These are phyloP conservation scores for Pugionium dolabratum DNA, from an alignment of 345 rosid genomes.

Conservation along the genomic window DNA sequence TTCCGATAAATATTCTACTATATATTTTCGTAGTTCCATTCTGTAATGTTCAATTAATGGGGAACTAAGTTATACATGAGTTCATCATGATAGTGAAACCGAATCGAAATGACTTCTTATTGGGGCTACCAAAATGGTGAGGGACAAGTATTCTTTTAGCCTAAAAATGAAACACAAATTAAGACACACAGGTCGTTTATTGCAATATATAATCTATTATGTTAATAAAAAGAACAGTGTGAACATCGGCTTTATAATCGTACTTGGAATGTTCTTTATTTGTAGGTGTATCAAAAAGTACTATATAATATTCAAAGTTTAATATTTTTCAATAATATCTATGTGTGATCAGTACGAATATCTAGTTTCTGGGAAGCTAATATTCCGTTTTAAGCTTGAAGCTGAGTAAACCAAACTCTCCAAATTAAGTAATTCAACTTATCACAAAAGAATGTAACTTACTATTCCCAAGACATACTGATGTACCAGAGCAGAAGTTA, in stretches of 20 bases:
- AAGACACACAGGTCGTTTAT: too few species aligned
- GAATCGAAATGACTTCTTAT: too few species aligned
- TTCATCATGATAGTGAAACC: too few species aligned
- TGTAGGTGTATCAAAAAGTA: neutral
- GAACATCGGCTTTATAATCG: constrained; percentile 6
- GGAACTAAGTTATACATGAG: too few species aligned
- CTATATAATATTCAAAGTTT: neutral
- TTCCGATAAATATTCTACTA: too few species aligned
- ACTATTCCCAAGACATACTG: constrained; percentile 15
- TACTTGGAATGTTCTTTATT: neutral
- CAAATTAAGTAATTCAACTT: constrained; percentile 4
- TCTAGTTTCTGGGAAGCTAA: constrained; percentile 12
- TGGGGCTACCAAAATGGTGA: neutral
- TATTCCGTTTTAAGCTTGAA: neutral
- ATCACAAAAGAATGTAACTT: constrained; percentile 7
- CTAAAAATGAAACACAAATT: too few species aligned
- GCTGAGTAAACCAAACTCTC: constrained; percentile 8
- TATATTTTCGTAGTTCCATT: too few species aligned
- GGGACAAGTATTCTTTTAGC: constrained; percentile 6
- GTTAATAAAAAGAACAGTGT: neutral
- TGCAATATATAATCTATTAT: neutral
- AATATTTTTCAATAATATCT: neutral
- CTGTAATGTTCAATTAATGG: too few species aligned
- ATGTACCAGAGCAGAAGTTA: constrained; percentile 7
- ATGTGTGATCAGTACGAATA: neutral